A percentile compares a stretch with the other conserved stretches of the same genome.
phyloP scores from a whole-genome alignment of 2,329 filamentous ascomycete genomes.

The Bipolaris victoriae region DNA sequence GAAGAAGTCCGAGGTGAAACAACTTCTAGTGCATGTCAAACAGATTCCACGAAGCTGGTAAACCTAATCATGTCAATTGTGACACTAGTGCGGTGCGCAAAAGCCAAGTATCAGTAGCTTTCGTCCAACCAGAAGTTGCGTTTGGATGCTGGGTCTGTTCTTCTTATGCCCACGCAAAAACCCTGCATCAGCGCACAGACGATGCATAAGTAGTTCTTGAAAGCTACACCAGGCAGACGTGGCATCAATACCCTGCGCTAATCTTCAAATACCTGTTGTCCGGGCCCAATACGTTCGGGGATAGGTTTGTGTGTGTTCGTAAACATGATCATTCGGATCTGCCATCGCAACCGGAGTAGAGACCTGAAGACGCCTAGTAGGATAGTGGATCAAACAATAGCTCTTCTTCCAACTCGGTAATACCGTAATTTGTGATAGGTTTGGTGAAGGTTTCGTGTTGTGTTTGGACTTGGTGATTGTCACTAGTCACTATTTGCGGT shows the following conservation, averaged over 20 bases:
- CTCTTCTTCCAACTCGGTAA: conserved; percentile 6
- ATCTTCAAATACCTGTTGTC: neutral
- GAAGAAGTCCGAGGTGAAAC: neutral
- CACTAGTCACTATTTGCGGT: too few species aligned
- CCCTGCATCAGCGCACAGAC: neutral
- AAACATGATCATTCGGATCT: neutral
- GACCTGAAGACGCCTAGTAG: neutral
- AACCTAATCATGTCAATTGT: neutral
- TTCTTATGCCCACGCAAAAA: neutral
- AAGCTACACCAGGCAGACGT: too few species aligned
- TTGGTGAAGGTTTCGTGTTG: neutral
- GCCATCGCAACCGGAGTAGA: neutral
- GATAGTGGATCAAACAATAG: neutral
- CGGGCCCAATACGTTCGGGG: neutral
- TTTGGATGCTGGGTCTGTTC: neutral
- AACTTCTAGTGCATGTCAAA: neutral
- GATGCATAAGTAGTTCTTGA: neutral
- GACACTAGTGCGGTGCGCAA: neutral
- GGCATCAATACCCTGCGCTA: neutral
- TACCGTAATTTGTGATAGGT: neutral
- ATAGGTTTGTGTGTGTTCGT: neutral
- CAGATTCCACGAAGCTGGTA: neutral
- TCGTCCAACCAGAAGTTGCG: neutral
- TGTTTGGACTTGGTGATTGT: neutral
- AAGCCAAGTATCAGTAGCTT: neutral